Conservation (phyloP, 352 stramenopile species). For the Peronospora farinosa region DNA sequence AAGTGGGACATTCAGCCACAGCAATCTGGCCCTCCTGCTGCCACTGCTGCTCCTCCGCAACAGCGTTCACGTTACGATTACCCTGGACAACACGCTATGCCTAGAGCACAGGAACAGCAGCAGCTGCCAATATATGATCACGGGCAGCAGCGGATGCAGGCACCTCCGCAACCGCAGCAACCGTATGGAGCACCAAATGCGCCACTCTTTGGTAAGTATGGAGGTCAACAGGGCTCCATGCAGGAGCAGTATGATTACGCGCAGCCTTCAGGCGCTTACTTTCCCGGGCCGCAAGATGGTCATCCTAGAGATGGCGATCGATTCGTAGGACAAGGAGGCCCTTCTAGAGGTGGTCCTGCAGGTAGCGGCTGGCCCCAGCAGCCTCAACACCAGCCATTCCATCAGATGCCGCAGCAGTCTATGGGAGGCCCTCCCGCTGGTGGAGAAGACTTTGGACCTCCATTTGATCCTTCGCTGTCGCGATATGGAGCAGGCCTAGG, state of each 20-base stretch:
- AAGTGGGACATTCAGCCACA: slow-evolving; percentile 35
- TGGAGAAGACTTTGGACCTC: slow-evolving; percentile 21
- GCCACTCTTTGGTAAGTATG: slow-evolving; percentile 25
- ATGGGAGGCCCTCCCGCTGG: slow-evolving; percentile 12
- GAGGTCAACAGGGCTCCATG: slow-evolving; percentile 20
- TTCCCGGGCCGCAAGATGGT: slow-evolving; percentile 22
- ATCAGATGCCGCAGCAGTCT: slow-evolving; percentile 21
- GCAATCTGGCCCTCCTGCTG: slow-evolving; percentile 17
- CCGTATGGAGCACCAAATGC: slow-evolving; percentile 23
- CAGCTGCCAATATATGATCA: slow-evolving; percentile 32
- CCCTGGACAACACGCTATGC: slow-evolving; percentile 24
- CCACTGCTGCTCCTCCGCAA: slow-evolving; percentile 14
- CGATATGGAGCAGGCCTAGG: slow-evolving; percentile 30
- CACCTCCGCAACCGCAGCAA: slow-evolving; percentile 20
- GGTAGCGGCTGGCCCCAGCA: slow-evolving; percentile 18
- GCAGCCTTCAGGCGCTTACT: slow-evolving; percentile 23
- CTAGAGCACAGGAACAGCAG: slow-evolving; percentile 23
- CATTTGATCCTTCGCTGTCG: slow-evolving; percentile 30
- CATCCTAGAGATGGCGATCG: slow-evolving; percentile 21
- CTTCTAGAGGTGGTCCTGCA: slow-evolving; percentile 28
- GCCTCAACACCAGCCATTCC: slow-evolving; percentile 20
- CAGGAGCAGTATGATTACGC: slow-evolving; percentile 26
- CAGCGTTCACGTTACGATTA: slow-evolving; percentile 30
- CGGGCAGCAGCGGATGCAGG: slow-evolving; percentile 23
- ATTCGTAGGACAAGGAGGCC: slow-evolving; percentile 36